Evolutionary conservation across 768 basidiomycete species (phyloP).

Genomic region (Lepiota venenata): DNA sequence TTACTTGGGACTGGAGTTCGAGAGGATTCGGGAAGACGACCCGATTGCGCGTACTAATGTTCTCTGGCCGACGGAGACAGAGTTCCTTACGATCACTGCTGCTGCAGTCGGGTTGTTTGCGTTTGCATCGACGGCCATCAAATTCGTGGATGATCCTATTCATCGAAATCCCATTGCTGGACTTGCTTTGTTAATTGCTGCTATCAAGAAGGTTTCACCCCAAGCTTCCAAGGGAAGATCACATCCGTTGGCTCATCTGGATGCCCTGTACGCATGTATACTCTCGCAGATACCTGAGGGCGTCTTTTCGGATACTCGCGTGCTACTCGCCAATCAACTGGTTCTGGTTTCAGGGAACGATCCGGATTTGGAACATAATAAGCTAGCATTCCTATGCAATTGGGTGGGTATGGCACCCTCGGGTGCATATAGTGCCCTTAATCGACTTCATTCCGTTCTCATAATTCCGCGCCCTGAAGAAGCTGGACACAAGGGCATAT

Average conservation of each 20-base stretch:
- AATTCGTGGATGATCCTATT: not conserved
- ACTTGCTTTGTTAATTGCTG: not conserved
- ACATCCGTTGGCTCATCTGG: not conserved
- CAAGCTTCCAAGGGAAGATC: not conserved
- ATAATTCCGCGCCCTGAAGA: not conserved
- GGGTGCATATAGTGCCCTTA: not conserved
- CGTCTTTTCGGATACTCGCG: not conserved
- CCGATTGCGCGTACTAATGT: not conserved
- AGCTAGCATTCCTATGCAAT: not conserved
- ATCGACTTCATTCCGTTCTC: not conserved
- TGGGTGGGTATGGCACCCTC: not conserved
- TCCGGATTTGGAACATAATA: too few relatives aligned
- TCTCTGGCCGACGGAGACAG: not conserved
- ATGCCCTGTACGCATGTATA: not conserved
- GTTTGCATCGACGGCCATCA: not conserved
- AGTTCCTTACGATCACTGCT: not conserved
- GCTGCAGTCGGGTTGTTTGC: not conserved
- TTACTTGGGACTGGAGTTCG: conserved; percentile 13
- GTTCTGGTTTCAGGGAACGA: too few relatives aligned
- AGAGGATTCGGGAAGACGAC: conserved; percentile 5
- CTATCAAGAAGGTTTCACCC: not conserved
- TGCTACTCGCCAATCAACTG: not conserved
- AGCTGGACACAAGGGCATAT: not conserved
- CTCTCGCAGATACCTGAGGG: not conserved
- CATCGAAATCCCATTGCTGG: not conserved